Conservation (phyloP, 768 basidiomycete species). For the Lentinula lateritia region DNA sequence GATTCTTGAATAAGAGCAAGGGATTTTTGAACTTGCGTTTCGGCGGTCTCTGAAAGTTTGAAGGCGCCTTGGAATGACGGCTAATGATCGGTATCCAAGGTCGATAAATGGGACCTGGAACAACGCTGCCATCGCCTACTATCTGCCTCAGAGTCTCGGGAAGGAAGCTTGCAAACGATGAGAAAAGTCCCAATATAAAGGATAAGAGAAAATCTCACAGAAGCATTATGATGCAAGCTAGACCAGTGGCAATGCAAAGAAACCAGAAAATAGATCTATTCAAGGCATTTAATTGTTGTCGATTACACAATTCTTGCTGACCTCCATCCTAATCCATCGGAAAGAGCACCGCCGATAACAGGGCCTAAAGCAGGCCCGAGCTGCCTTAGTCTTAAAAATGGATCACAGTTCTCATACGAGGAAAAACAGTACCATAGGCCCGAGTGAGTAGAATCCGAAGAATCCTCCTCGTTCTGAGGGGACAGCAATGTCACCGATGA, state of each 20-base stretch:
- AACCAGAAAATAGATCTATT: conserved; percentile 61
- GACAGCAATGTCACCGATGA: conserved; percentile 72
- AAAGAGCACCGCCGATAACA: conserved; percentile 53
- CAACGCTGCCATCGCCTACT: conserved; percentile 48
- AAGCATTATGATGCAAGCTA: conserved; percentile 42
- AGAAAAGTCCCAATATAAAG: conserved; percentile 29
- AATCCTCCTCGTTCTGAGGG: conserved; percentile 72
- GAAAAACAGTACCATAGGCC: conserved; percentile 46
- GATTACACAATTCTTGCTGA: conserved; percentile 16
- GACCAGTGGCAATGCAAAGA: conserved; percentile 40
- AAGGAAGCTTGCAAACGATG: conserved; percentile 37
- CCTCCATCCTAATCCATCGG: conserved; percentile 63
- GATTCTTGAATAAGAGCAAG: conserved; percentile 45
- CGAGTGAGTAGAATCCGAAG: conserved; percentile 60
- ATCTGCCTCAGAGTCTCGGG: conserved; percentile 51
- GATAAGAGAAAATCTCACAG: conserved; percentile 28
- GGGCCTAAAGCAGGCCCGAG: conserved; percentile 58
- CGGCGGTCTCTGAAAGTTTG: conserved; percentile 25
- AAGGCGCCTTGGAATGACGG: conserved; percentile 21
- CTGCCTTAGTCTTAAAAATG: conserved; percentile 24
- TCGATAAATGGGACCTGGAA: conserved; percentile 41
- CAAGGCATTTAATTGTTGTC: conserved; percentile 5
- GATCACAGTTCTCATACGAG: not conserved
- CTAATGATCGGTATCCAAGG: conserved; percentile 48
- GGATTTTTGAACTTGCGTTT: conserved; percentile 49